A percentile compares a stretch with the other conserved stretches of the same genome.
Conservation (phyloP, 306 rosid genomes). For the Cucurbita moschata region DNA sequence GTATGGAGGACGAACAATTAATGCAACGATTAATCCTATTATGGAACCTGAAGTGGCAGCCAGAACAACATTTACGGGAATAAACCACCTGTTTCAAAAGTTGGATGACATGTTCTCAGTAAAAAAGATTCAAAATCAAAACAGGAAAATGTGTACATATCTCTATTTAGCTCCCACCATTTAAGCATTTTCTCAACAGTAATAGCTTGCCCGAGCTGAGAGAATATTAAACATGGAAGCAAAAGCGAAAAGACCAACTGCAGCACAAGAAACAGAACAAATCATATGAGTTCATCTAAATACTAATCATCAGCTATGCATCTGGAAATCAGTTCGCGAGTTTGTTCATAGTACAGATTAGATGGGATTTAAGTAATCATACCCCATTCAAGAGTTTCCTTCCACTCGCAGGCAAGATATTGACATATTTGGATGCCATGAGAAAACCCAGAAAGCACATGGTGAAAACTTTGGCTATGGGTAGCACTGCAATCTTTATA, state of each 20-base stretch:
- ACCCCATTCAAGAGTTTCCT: constrained; percentile 91
- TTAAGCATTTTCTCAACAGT: constrained; percentile 65
- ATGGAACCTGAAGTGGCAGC: constrained; percentile 55
- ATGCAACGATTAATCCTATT: constrained; percentile 72
- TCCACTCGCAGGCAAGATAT: constrained; percentile 71
- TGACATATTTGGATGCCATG: constrained; percentile 88
- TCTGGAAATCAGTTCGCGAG: neutral
- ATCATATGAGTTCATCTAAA: neutral
- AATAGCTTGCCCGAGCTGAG: constrained; percentile 84
- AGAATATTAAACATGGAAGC: constrained; percentile 87
- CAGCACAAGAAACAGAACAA: constrained; percentile 10
- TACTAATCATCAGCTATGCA: neutral
- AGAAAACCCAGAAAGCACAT: constrained; percentile 80
- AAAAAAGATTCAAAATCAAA: neutral
- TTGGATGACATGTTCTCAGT: neutral
- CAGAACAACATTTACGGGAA: constrained; percentile 73
- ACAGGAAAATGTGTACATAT: neutral
- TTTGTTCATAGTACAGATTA: neutral
- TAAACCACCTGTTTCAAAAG: constrained; percentile 73
- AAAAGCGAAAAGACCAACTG: constrained; percentile 88
- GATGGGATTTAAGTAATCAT: neutral
- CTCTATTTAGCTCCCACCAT: constrained; percentile 37
- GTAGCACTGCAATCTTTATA: constrained; percentile 75
- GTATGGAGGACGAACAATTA: constrained; percentile 65
- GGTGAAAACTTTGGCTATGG: constrained; percentile 81